Evolutionary conservation across 2,329 filamentous ascomycete species (phyloP).

Genomic region (Thielaviopsis euricoi): DNA sequence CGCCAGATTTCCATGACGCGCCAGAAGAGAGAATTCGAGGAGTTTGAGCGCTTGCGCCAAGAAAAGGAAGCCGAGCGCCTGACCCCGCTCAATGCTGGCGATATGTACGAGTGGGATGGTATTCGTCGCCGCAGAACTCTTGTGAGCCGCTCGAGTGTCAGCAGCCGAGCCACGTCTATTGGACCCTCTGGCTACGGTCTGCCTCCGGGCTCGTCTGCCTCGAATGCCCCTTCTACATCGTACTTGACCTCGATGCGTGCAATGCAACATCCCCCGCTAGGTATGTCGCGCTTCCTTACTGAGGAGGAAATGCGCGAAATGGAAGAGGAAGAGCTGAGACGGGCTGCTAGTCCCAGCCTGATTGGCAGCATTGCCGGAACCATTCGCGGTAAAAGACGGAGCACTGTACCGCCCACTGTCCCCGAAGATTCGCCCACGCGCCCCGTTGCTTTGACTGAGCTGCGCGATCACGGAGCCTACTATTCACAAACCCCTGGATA

Average conservation of each 20-base stretch:
- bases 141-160: constrained; percentile 6
- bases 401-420: constrained; percentile 21
- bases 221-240: neutral
- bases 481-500: constrained; percentile 25
- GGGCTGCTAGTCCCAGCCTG: constrained; percentile 21
- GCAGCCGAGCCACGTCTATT: constrained; percentile 15
- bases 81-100: constrained; percentile 62
- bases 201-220: constrained; percentile 6
- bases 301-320: constrained; percentile 43
- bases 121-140: constrained; percentile 52
- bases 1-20: constrained; percentile 63
- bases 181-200: constrained; percentile 3
- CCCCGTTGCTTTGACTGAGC: constrained; percentile 44
- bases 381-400: constrained; percentile 22
- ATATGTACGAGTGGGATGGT: constrained; percentile 76
- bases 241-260: constrained; percentile 12
- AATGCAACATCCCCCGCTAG: constrained; percentile 54
- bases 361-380: constrained; percentile 42
- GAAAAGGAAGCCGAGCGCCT: constrained; percentile 59
- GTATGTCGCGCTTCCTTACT: constrained; percentile 71
- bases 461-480: constrained; percentile 21
- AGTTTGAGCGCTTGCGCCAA: constrained; percentile 61
- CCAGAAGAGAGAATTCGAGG: constrained; percentile 62
- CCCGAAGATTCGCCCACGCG: constrained; percentile 34
- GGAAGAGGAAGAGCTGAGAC: constrained; percentile 21